A percentile compares a stretch with the other conserved stretches of the same genome.
Evolutionary conservation across 108 stramenopile species (phyloP).

Genomic region (Stephanodiscus triporus): DNA sequence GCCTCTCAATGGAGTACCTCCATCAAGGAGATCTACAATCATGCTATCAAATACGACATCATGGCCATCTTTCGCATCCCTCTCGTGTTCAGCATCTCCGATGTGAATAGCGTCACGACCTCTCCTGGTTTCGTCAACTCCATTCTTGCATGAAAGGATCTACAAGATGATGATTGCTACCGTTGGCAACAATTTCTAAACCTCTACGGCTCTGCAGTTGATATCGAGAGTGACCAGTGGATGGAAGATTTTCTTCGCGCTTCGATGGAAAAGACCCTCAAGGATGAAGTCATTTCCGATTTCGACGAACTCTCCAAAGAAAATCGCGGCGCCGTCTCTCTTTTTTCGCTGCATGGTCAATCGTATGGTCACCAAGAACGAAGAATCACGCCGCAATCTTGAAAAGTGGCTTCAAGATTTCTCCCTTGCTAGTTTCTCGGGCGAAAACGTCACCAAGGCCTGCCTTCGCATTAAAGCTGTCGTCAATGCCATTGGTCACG

Average conservation of each 20-base stretch:
- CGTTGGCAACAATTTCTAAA: background rate
- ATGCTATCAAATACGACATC: constrained; percentile 7
- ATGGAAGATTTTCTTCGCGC: background rate
- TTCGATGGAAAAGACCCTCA: background rate
- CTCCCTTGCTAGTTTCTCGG: background rate
- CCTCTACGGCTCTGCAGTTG: background rate
- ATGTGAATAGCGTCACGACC: background rate
- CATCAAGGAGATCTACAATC: background rate
- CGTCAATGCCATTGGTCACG: background rate
- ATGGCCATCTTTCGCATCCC: constrained; percentile 2
- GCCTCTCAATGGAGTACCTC: constrained; percentile 10
- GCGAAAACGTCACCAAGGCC: constrained; percentile 11
- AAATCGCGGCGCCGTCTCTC: background rate
- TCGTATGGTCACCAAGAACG: constrained; percentile 3
- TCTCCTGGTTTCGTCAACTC: background rate
- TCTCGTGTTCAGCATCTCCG: background rate
- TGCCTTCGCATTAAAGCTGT: constrained; percentile 6
- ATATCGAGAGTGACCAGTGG: constrained; percentile 5
- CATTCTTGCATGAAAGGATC: background rate
- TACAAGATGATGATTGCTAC: background rate
- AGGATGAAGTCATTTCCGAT: constrained; percentile 4
- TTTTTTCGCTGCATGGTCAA: background rate
- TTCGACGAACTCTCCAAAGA: constrained; percentile 3
- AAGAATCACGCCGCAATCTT: background rate
- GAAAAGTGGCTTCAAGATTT: background rate